Percentiles rank a stretch among this genome's conserved stretches.
These are phyloP conservation scores for Leccinum barrowsii DNA, from an alignment of 768 basidiomycete species.

Conservation along the genomic window DNA sequence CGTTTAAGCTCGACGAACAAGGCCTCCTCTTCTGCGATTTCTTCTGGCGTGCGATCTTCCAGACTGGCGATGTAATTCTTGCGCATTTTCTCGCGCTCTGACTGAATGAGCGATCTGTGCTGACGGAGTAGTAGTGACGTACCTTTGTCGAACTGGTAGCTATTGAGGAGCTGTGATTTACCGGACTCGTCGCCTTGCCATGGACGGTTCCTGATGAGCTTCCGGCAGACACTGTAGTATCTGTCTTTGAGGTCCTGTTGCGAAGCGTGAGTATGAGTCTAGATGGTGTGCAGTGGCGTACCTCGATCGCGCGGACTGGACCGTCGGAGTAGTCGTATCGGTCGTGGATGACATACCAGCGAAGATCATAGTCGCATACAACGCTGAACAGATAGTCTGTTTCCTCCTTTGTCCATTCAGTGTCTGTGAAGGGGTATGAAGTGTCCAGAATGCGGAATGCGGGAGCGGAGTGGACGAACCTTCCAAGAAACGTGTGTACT, in stretches of 20 bases:
- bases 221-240: slow-evolving; percentile 89
- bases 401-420: slow-evolving; percentile 88
- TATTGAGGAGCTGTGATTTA: slow-evolving; percentile 64
- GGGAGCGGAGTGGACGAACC: slow-evolving; percentile 39
- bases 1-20: slow-evolving; percentile 91
- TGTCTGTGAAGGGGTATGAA: slow-evolving; percentile 42
- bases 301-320: slow-evolving; percentile 63
- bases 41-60: slow-evolving; percentile 83
- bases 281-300: slow-evolving; percentile 22
- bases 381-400: slow-evolving; percentile 88
- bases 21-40: slow-evolving; percentile 93
- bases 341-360: slow-evolving; percentile 89
- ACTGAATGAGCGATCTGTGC: background rate
- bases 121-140: background rate
- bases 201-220: slow-evolving; percentile 78
- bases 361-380: slow-evolving; percentile 75
- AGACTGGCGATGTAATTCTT: slow-evolving; percentile 85
- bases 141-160: slow-evolving; percentile 90
- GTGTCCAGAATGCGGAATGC: background rate
- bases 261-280: background rate
- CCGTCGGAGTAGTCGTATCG: slow-evolving; percentile 76
- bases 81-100: slow-evolving; percentile 84
- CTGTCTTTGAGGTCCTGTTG: slow-evolving; percentile 83
- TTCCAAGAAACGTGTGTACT: slow-evolving; percentile 77
- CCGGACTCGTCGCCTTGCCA: slow-evolving; percentile 78